These are phyloP conservation scores for Lojkania enalia DNA, from an alignment of 2,329 filamentous ascomycete species.

Conservation along the genomic window DNA sequence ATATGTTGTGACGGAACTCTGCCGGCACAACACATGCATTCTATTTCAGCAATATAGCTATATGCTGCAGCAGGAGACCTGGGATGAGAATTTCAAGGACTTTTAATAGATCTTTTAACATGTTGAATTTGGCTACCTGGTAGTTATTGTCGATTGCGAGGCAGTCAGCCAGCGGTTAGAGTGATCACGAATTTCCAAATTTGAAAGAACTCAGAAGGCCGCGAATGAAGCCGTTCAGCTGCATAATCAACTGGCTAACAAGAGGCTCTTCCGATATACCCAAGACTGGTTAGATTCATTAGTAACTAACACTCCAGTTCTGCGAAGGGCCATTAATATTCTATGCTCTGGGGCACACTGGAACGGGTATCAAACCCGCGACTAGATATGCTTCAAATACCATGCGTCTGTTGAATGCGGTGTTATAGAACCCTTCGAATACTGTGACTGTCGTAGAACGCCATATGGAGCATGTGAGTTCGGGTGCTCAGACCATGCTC, in stretches of 20 bases:
- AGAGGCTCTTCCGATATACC: not conserved
- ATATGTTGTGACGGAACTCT: no score
- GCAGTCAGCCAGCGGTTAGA: not conserved
- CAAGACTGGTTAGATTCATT: not conserved
- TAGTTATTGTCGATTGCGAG: slow-evolving; percentile 1
- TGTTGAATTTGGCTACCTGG: no score
- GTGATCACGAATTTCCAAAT: not conserved
- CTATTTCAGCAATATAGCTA: no score
- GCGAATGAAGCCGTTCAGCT: not conserved
- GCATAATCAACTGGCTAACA: not conserved
- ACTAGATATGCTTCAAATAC: not conserved
- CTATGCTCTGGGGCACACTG: not conserved
- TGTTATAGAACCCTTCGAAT: not conserved
- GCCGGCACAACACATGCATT: no score
- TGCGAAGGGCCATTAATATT: not conserved
- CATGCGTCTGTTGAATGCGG: not conserved
- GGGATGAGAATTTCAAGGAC: no score
- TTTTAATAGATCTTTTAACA: no score
- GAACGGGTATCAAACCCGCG: not conserved
- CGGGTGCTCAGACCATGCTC: not conserved
- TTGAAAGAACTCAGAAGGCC: not conserved
- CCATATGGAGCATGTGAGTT: not conserved
- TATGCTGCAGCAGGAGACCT: no score
- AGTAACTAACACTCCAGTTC: not conserved
- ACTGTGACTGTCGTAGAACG: not conserved